Evolutionary conservation across 1,139 yeast species (phyloP), one percentile per base, ranked within the genome.

Genomic region (Yamadazyma sp.): DNA sequence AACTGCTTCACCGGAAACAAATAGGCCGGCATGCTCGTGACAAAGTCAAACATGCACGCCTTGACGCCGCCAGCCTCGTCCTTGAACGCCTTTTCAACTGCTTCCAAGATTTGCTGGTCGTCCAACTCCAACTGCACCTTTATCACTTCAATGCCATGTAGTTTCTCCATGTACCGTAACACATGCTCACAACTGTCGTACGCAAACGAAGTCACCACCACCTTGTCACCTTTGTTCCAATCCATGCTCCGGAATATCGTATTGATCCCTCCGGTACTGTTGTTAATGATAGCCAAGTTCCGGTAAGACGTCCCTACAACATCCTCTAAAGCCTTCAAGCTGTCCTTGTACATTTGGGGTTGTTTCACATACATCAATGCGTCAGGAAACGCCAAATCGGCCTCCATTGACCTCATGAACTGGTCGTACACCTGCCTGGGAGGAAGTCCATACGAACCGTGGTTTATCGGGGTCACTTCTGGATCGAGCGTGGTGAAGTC

Each of bases 11-110:
- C 83, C 0, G 94, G 92, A 30, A 82, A 55, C 18, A 64, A 55
- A 8, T 74, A 74, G 2, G 83, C 84, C 0, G 92, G 92, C 75
- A 75, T 71, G 2, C 89, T 82, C 14, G 77, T 61, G 23, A 83
- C 73, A 10, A 79, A 66, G 50, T 85, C 92, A 53, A 81, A 80
- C 47, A 84, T 49, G 24, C 77, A 75, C 42, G 79, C 45, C 41
- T 59, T 74, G 29, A 67, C 60, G 7, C 15, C 15, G 3, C 44
- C 46, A 1, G n/a, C n/a, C n/a, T 42, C 43, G 8, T 43, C 38
- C 33, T 44, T 45, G 38, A 73, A 62, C 4, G 59, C 60, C 3
- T 55, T 45, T 34, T 64, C 66, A 49, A 73, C 77, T 26, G 52
- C 58, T 1, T 53, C 57, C 11, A 82, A 56, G 12, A 83, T 62